These are phyloP conservation scores for Microcyclospora tardicrescens DNA, from an alignment of 2,329 filamentous ascomycete species.

Conservation along the genomic window DNA sequence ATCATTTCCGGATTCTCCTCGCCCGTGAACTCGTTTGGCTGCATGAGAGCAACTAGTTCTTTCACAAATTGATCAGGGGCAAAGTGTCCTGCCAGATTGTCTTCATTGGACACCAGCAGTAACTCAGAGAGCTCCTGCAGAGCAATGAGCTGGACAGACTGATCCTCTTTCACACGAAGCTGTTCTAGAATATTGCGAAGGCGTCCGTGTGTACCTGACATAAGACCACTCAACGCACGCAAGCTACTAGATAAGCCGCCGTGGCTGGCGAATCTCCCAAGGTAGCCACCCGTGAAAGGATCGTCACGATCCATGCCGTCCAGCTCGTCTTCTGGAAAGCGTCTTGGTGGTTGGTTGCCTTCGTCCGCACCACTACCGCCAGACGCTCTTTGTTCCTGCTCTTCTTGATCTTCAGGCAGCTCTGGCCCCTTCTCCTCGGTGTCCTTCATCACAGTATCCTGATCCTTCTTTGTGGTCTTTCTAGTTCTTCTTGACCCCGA, in stretches of 20 bases:
- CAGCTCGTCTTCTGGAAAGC: conserved; percentile 47
- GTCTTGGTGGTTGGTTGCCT: conserved; percentile 47
- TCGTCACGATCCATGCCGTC: conserved; percentile 38
- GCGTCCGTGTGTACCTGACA: conserved; percentile 69
- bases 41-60: conserved; percentile 84
- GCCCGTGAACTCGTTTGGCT: conserved; percentile 63
- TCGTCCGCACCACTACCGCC: conserved; percentile 21
- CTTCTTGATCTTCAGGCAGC: conserved; percentile 21
- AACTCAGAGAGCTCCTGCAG: conserved; percentile 89
- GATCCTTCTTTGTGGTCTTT: conserved; percentile 20
- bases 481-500: conserved; percentile 19
- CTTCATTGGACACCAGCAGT: conserved; percentile 86
- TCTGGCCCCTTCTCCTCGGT: conserved; percentile 17
- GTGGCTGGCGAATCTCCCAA: conserved; percentile 50
- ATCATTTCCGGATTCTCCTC: conserved; percentile 95
- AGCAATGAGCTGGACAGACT: conserved; percentile 78
- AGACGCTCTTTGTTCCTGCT: conserved; percentile 24
- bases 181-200: conserved; percentile 50
- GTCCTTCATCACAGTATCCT: conserved; percentile 23
- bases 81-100: conserved; percentile 90
- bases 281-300: conserved; percentile 48
- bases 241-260: conserved; percentile 65
- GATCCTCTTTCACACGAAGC: conserved; percentile 71
- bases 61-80: conserved; percentile 90
- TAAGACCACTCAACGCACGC: conserved; percentile 79